Evolutionary conservation across 73 alveolate genomes (phyloP), one percentile per base, ranked within the genome.

Genomic region (Chromera velia): DNA sequence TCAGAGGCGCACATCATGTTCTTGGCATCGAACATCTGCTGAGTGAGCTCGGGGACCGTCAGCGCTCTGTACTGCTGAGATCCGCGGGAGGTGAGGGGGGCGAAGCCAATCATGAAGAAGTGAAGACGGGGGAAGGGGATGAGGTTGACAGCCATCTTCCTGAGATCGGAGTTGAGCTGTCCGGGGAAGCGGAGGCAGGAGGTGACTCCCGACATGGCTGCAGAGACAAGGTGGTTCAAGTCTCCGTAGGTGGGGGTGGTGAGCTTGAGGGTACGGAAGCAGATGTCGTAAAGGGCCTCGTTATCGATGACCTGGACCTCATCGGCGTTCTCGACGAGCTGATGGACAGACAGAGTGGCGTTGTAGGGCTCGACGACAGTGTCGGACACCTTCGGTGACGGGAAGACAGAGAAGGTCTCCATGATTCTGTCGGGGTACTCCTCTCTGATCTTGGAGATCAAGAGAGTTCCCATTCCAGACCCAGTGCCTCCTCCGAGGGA

Each of bases 181-280:
- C 99, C 99, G 64, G 98, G 98, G 97, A 95, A 95, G 90, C 99
- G 93, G 82, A 95, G 91, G 80, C 96, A 90, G 88, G 96, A 91
- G 64, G 99, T 94, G 49, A 94, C 97, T 28, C 98, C 98, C 47
- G 95, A 84, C 93, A 96, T 89, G 71, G 95, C 96, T 82, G 97
- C 97, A 33, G 97, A 90, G 86, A 96, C 98, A 80, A 96, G 76
- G 84, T 96, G 97, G 90, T 96, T 96, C 76, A 96, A 88, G 85
- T 96, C 99, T 47, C 97, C 98, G 79, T 92, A 96, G 80, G 99
- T 92, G 80, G 99, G 99, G 83, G 98, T 93, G 84, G 98, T 93
- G 27, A 85, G 91, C 80, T 85, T 85, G 48, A 87, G 80, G 19
- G 88, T 87, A 70, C 93, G 77, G 86, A 82, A 87, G 91, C 91